These are phyloP conservation scores for Hypericum androsaemum DNA, from an alignment of 345 rosid genomes.

Conservation along the genomic window DNA sequence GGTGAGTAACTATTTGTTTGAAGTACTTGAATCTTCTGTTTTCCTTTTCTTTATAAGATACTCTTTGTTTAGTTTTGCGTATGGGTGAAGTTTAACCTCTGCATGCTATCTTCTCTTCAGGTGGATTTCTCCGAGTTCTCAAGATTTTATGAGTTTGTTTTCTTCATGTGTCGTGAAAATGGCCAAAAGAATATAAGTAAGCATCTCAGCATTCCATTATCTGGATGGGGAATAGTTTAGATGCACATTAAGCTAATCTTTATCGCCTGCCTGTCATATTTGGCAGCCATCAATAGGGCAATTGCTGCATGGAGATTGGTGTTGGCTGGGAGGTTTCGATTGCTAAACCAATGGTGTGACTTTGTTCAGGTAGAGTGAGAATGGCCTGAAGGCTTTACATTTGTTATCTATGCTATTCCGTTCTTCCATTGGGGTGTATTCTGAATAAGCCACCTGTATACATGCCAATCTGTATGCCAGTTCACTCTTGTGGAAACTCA, in stretches of 20 bases:
- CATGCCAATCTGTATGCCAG: too few relatives aligned
- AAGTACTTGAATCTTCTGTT: conserved; percentile 1
- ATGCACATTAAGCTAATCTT: neutral
- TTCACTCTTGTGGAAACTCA: too few relatives aligned
- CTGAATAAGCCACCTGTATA: too few relatives aligned
- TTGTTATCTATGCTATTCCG: too few relatives aligned
- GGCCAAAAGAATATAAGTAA: conserved; percentile 94
- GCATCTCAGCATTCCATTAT: conserved; percentile 13
- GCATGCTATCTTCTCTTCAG: conserved; percentile 18
- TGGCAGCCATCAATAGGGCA: conserved; percentile 78
- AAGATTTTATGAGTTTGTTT: conserved; percentile 87
- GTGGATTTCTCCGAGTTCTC: conserved; percentile 65
- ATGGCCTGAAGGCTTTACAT: neutral
- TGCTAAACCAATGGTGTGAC: conserved; percentile 89
- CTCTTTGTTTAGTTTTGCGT: neutral
- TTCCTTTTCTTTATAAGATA: neutral
- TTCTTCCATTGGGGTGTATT: too few relatives aligned
- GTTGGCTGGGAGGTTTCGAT: conserved; percentile 82
- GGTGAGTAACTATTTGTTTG: conserved; percentile 33
- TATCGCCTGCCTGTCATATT: conserved; percentile 6
- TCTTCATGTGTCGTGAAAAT: conserved; percentile 84
- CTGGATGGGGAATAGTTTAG: neutral
- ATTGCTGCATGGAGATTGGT: conserved; percentile 76
- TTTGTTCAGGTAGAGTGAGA: conserved; percentile 63
- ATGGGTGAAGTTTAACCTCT: neutral